These are phyloP conservation scores for Coemansia sp. DNA, from an alignment of 192 early-diverging fungal species.

Conservation along the genomic window DNA sequence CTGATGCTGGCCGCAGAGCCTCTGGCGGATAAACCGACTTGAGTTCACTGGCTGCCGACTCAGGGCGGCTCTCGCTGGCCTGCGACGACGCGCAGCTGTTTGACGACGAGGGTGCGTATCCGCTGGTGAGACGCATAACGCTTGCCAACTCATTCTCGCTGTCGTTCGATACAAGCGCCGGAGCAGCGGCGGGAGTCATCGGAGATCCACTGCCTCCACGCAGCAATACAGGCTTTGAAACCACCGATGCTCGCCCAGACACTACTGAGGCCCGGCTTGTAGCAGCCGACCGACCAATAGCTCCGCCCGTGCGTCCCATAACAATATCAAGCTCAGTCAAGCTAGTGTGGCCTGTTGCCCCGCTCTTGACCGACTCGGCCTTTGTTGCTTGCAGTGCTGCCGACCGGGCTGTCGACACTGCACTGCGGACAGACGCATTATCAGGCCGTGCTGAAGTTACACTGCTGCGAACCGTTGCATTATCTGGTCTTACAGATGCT, in stretches of 20 bases:
- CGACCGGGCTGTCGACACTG: neutral
- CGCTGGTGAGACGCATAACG: constrained; percentile 51
- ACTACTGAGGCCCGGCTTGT: constrained; percentile 19
- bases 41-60: constrained; percentile 33
- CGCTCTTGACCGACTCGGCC: neutral
- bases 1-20: constrained; percentile 13
- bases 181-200: neutral
- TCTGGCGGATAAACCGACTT: constrained; percentile 33
- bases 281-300: constrained; percentile 11
- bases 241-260: neutral
- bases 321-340: constrained; percentile 53
- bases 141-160: constrained; percentile 48
- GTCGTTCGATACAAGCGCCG: constrained; percentile 26
- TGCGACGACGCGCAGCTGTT: constrained; percentile 35
- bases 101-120: constrained; percentile 33
- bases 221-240: constrained; percentile 2
- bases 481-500: neutral
- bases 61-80: constrained; percentile 19
- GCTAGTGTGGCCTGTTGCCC: constrained; percentile 16
- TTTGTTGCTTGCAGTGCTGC: neutral
- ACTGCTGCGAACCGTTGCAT: neutral
- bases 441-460: neutral
- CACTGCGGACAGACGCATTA: constrained; percentile 5
- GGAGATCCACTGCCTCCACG: constrained; percentile 44
- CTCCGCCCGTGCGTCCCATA: constrained; percentile 46